Conservation (phyloP, 225 moss, liverwort and hornwort species). For the Climacium dendroides region DNA sequence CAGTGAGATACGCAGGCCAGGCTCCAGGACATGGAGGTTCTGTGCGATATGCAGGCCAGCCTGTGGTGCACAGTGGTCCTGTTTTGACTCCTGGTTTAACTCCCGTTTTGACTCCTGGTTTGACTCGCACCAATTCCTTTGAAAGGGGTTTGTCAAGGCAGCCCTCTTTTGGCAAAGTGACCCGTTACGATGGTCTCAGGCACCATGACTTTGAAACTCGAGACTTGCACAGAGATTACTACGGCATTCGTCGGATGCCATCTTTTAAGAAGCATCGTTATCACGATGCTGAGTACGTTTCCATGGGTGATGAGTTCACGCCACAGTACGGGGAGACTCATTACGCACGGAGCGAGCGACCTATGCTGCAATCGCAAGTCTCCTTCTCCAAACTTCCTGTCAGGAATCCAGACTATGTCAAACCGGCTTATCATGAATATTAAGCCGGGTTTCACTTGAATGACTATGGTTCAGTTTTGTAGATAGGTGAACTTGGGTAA, state of each 20-base stretch:
- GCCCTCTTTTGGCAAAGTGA: conserved; percentile 10
- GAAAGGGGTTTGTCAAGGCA: background rate
- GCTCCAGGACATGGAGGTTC: background rate
- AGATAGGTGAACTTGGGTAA: background rate
- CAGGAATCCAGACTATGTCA: background rate
- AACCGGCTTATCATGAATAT: conserved; percentile 8
- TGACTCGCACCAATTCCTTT: conserved; percentile 15
- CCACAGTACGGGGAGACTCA: background rate
- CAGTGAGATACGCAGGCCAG: too few relatives aligned
- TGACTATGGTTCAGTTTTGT: background rate
- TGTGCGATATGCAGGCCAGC: background rate
- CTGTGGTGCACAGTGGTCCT: background rate
- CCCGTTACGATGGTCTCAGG: background rate
- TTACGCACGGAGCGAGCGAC: background rate
- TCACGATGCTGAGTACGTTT: conserved; percentile 33
- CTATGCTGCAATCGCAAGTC: conserved; percentile 15
- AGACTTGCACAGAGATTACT: conserved; percentile 9
- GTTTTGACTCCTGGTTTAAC: background rate
- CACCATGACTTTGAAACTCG: background rate
- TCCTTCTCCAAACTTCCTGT: conserved; percentile 37
- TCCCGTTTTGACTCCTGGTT: background rate
- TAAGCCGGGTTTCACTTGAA: background rate
- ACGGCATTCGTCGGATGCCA: conserved; percentile 26
- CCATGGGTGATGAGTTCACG: conserved; percentile 1
- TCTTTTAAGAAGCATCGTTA: conserved; percentile 29